Evolutionary conservation across 139 green algal species (phyloP).

Genomic region (Tetradesmus obliquus): DNA sequence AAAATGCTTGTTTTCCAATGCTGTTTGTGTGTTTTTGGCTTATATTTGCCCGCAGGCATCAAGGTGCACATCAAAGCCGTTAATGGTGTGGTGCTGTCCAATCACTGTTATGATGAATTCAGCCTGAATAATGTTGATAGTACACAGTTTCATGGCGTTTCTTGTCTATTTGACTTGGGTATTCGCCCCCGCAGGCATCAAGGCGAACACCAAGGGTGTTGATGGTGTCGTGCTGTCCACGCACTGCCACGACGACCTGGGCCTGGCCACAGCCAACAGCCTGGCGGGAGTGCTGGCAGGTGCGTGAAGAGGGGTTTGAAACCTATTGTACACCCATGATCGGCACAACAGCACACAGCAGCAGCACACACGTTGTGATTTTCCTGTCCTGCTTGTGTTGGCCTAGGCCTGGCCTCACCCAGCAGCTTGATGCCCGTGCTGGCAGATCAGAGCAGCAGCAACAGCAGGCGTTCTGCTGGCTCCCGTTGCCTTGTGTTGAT

Average conservation of each 20-base stretch:
- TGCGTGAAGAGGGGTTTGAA: background rate
- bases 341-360: too few species aligned
- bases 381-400: too few species aligned
- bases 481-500: background rate
- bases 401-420: background rate
- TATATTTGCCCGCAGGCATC: constrained; percentile 53
- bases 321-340: too few species aligned
- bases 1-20: too few species aligned
- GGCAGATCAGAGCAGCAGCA: too few species aligned
- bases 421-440: background rate
- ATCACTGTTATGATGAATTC: constrained; percentile 99
- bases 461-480: background rate
- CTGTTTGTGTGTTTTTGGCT: too few species aligned
- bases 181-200: constrained; percentile 59
- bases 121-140: constrained; percentile 65
- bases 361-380: too few species aligned
- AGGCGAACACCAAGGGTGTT: constrained; percentile 86
- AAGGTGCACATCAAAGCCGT: constrained; percentile 86
- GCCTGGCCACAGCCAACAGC: constrained; percentile 95
- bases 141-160: too few species aligned
- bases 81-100: constrained; percentile 90
- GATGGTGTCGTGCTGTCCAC: constrained; percentile 91
- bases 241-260: constrained; percentile 99
- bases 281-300: constrained; percentile 81
- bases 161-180: too few species aligned